Base-by-base conservation (phyloP, 1,139 yeast species). In the Hemisphaericaspora xylanilytica region DNA sequence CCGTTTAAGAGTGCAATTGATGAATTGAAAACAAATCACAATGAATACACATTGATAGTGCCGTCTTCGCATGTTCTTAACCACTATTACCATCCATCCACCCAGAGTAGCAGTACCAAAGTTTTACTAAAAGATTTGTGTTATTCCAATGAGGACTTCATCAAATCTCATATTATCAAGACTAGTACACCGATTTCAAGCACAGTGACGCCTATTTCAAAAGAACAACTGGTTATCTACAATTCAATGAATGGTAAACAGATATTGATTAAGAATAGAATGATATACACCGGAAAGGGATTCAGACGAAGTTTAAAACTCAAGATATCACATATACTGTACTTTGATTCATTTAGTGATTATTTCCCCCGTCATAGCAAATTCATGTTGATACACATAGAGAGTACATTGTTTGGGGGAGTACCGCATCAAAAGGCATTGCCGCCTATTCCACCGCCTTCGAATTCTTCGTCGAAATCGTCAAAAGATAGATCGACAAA, bases 121-220 rank as follows among this genome's bases (percentile, higher is more conserved):
- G 48, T 60, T 4, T 58, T 73, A 2, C 70, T 80, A 40, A 58
- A 58, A 12, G 88, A 84, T 3, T 58, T 81, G 16, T 84, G 90
- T 53, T 74, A 75, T 45, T 51, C 47, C 40, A 73, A 68, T 37
- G 81, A 79, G 35, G 90, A 84, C 21, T 88, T 86, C 53, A 63
- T 87, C 7, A 74, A 75, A 38, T 78, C 89, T 1, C 96, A 88
- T 58, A 75, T 88, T 17, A 59, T 86, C 21, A 63, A 71, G 40
- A 60, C 67, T 5, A 47, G 58, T 14, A 52, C 63, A 1, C 59
- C 70, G 7, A 50, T 53, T 30, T 58, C 71, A 1, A 55, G 73
- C 15, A 58, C 69, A 9, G 62, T 67, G 41, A 52, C 67, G 29
- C 67, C 68, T 35, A 56, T 73, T 26, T 63, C 79, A 2, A 67